Base-by-base conservation (phyloP, 2,329 filamentous ascomycete species). In the Penicillium expansum region DNA sequence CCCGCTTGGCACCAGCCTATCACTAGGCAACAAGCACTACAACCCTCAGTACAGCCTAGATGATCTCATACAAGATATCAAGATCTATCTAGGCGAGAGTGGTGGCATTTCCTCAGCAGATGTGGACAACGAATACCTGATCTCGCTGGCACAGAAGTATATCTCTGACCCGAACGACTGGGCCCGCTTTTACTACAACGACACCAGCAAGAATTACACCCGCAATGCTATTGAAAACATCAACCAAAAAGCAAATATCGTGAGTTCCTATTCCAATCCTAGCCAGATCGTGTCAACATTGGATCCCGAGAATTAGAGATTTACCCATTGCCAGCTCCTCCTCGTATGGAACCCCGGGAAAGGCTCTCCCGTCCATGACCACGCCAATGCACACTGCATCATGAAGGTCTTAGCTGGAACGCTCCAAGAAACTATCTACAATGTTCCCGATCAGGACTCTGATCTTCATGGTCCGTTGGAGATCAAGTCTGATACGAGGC, bases 341-440 rank as follows among this genome's bases (percentile, higher is more conserved):
- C 58, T 71, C 1, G 71, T 72, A 24, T 73, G 70, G 71, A 73
- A 71, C 37, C 71, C 71, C 0, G 62, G 66, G n/a, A 73, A 72
- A 47, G 71, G 71, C 24, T 72, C 69, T 0, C 71, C 69, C 0
- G 65, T 74, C 43, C 71, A 74, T 32, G 71, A 74, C 52, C 71
- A 73, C 42, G 71, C 71, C 53, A 69, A 72, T 38, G 71, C 71
- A 14, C 71, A 74, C 55, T 74, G 71, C 55, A 69, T 74, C 51
- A 74, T 74, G 71, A 74, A 74, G 47, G 61, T 74, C 5, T 53
- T 73, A 11, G 66, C 69, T 11, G 69, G 69, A 2, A 60, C 69
- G 22, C 52, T 71, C 6, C 62, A 62, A 16, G 69, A 72, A 44
- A 69, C 68, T 1, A 63, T 71, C 9, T 71, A 71, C 16, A 27